phyloP scores from a whole-genome alignment of 345 rosid species.

The Euphorbia pulcherrima region DNA sequence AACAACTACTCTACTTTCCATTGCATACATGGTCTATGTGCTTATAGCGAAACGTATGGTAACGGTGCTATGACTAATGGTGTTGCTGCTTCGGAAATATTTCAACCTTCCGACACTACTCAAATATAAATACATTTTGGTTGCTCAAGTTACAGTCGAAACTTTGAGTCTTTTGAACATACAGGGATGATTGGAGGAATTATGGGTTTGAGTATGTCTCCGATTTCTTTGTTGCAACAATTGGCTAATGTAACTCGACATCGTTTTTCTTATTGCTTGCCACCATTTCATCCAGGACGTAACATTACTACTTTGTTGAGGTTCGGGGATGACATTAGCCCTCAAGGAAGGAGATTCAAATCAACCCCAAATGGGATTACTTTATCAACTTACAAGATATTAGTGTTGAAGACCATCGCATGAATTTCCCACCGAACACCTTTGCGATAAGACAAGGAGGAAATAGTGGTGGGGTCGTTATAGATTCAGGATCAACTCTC shows the following conservation, averaged over 20 bases:
- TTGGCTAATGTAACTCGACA: not conserved
- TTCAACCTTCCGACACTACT: not conserved
- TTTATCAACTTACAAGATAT: constrained; percentile 15
- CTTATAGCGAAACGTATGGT: not conserved
- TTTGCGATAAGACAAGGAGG: constrained; percentile 1
- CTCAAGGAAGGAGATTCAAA: not conserved
- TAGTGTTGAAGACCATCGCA: constrained; percentile 3
- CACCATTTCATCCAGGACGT: not conserved
- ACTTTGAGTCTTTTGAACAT: not conserved
- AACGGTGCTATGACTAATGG: not conserved
- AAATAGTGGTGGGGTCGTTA: constrained; percentile 5
- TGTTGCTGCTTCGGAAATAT: not conserved
- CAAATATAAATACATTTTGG: not conserved
- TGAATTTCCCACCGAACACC: not conserved
- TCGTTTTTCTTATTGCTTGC: constrained; percentile 21
- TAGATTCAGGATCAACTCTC: constrained; percentile 17
- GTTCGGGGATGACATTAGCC: constrained; percentile 16
- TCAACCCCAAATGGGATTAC: not conserved
- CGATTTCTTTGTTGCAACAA: not conserved
- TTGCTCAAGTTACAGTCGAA: not conserved
- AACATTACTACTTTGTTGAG: not conserved
- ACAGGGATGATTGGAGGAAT: not conserved
- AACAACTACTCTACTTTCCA: not conserved
- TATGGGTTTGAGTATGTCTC: not conserved
- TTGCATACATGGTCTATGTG: not conserved